Conservation (phyloP, 2,329 filamentous ascomycete species). For the Xylariales sp. region DNA sequence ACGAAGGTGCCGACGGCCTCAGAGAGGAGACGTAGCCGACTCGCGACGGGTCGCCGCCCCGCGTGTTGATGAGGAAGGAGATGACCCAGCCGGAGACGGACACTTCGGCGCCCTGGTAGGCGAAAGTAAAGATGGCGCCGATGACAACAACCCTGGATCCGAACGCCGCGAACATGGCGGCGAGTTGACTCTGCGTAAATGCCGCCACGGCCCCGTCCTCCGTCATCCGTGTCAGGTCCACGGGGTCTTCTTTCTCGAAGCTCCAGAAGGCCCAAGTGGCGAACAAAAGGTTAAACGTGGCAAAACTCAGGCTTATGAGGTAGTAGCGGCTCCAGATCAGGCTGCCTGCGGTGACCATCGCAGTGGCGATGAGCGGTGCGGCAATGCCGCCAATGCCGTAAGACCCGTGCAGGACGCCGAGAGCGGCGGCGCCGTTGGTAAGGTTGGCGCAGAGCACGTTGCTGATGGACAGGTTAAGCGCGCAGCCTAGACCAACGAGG, state of each 20-base stretch:
- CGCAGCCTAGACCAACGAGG: conserved; percentile 56
- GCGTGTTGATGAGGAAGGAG: conserved; percentile 72
- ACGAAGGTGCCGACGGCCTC: conserved; percentile 60
- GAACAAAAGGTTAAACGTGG: conserved; percentile 51
- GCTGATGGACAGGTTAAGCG: conserved; percentile 50
- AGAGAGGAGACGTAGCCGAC: conserved; percentile 77
- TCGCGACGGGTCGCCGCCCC: conserved; percentile 62
- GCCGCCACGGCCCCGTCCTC: conserved; percentile 10
- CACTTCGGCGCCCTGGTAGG: conserved; percentile 82
- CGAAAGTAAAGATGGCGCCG: conserved; percentile 77
- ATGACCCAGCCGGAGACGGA: conserved; percentile 84
- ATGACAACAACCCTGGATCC: conserved; percentile 61
- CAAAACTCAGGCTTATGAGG: conserved; percentile 57
- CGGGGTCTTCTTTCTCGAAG: conserved; percentile 63
- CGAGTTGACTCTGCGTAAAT: no score
- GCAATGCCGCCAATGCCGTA: conserved; percentile 63
- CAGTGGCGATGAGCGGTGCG: conserved; percentile 71
- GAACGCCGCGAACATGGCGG: conserved; percentile 43
- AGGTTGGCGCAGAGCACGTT: conserved; percentile 57
- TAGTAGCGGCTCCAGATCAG: conserved; percentile 71
- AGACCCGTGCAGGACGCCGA: conserved; percentile 62
- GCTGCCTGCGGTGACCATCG: conserved; percentile 57
- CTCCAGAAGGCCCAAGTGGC: conserved; percentile 64
- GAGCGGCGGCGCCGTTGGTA: conserved; percentile 46
- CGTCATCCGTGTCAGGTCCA: conserved; percentile 4